These are phyloP conservation scores for Acacia crassicarpa DNA, from an alignment of 306 rosid genomes.

Conservation along the genomic window DNA sequence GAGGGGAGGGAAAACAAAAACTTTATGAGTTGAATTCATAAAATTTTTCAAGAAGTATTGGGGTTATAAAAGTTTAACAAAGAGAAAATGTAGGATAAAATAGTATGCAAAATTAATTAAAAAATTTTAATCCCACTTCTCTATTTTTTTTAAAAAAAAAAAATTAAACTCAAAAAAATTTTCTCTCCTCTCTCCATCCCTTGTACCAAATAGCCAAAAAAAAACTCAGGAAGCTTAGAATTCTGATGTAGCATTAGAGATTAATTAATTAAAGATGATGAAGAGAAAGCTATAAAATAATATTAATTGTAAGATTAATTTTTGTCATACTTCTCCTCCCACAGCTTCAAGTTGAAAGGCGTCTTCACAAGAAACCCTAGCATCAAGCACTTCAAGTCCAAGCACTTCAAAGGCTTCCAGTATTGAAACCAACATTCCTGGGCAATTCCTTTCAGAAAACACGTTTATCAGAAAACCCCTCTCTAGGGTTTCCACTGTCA, in stretches of 20 bases:
- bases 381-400: slow-evolving; percentile 85
- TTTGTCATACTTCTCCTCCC: slow-evolving; percentile 73
- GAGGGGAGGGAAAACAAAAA: too few species aligned
- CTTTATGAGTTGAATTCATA: too few species aligned
- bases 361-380: slow-evolving; percentile 88
- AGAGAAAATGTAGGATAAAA: too few species aligned
- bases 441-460: slow-evolving; percentile 58
- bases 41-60: too few species aligned
- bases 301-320: neutral
- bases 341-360: slow-evolving; percentile 75
- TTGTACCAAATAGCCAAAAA: too few species aligned
- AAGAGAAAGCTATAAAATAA: neutral
- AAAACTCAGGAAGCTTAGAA: neutral
- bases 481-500: slow-evolving; percentile 67
- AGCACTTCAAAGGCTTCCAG: slow-evolving; percentile 78
- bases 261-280: neutral
- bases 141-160: too few species aligned
- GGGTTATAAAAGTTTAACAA: too few species aligned
- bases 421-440: slow-evolving; percentile 69
- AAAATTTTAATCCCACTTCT: too few species aligned
- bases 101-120: too few species aligned
- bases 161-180: too few species aligned
- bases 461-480: slow-evolving; percentile 76
- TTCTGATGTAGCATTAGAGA: neutral
- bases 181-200: too few species aligned